Evolutionary conservation across 2,329 filamentous ascomycete species (phyloP).

Genomic region (Orbilia javanica): DNA sequence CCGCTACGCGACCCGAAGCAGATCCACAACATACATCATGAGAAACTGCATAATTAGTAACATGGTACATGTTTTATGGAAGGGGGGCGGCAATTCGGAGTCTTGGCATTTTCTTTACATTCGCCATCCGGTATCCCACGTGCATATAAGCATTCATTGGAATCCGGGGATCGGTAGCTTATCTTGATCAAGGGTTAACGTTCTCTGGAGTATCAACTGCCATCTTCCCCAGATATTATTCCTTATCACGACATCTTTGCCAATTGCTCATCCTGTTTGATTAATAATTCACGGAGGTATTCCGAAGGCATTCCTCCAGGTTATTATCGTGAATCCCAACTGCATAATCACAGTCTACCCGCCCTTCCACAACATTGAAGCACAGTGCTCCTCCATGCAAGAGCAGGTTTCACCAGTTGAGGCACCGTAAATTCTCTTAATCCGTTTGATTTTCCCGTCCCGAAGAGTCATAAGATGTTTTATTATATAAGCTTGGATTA

Average conservation of each 20-base stretch:
- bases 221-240: constrained; percentile 17
- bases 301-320: constrained; percentile 25
- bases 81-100: constrained; percentile 43
- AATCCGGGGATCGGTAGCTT: constrained; percentile 39
- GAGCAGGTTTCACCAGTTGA: neutral
- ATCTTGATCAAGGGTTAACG: constrained; percentile 17
- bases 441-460: neutral
- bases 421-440: neutral
- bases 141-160: constrained; percentile 2
- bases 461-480: neutral
- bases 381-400: constrained; percentile 16
- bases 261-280: neutral
- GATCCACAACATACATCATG: neutral
- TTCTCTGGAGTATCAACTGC: neutral
- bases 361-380: neutral
- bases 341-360: constrained; percentile 4
- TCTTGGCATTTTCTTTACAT: constrained; percentile 20
- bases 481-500: constrained; percentile 32
- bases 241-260: neutral
- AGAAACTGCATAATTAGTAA: neutral
- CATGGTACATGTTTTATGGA: neutral
- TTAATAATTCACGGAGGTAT: constrained; percentile 23
- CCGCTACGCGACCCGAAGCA: neutral
- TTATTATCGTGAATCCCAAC: neutral
- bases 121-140: constrained; percentile 24